These are phyloP conservation scores for Tolypocladium ovalisporum DNA, from an alignment of 2,329 filamentous ascomycete species.

Conservation along the genomic window DNA sequence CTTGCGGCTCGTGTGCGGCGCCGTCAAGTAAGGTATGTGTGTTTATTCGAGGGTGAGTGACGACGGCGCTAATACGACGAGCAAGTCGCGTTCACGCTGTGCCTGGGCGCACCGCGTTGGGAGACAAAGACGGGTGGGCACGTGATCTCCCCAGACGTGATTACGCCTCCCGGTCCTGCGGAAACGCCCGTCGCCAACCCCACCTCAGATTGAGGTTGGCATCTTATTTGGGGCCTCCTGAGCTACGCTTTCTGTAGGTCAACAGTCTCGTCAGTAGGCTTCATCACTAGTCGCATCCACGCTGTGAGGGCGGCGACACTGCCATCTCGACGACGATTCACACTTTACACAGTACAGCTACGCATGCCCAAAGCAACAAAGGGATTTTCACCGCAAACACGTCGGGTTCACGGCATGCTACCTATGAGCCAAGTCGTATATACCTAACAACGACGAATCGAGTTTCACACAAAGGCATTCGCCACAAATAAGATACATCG, in stretches of 20 bases:
- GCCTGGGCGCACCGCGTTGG: background rate
- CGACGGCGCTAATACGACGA: background rate
- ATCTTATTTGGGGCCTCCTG: background rate
- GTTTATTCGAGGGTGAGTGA: background rate
- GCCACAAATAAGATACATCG: slow-evolving; percentile 1
- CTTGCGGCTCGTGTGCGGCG: background rate
- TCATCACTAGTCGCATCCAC: background rate
- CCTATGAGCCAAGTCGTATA: background rate
- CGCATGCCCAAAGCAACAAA: background rate
- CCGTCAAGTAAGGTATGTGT: background rate
- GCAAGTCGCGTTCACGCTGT: background rate
- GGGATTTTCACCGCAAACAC: background rate
- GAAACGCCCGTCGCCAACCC: background rate
- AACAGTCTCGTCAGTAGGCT: background rate
- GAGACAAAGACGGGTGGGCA: slow-evolving; percentile 5
- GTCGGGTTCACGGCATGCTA: background rate
- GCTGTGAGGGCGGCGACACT: background rate
- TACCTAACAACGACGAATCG: background rate
- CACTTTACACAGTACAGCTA: background rate
- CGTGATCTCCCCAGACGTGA: slow-evolving; percentile 3
- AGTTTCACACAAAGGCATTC: background rate
- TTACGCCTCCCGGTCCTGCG: background rate
- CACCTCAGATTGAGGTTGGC: background rate
- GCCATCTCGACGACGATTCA: background rate
- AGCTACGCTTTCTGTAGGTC: too few relatives aligned